A percentile compares a stretch with the other conserved stretches of the same genome.
Conservation (phyloP, 805 yeast species). For the Scheffersomyces coipomensis region DNA sequence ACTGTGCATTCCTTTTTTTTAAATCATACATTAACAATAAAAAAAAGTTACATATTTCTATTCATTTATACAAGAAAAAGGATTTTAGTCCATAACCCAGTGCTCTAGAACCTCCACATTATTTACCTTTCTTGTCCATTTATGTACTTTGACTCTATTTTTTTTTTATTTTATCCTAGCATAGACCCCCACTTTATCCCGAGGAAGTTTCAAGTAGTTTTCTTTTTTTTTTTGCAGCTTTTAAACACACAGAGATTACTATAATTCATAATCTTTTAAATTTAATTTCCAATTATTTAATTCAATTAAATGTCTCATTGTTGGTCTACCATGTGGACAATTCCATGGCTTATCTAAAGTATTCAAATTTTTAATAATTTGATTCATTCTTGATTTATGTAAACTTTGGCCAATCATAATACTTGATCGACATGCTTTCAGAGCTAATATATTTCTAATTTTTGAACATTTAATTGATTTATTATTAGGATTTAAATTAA, state of each 20-base stretch:
- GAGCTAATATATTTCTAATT: conserved; percentile 80
- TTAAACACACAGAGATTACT: background rate
- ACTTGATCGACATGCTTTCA: conserved; percentile 92
- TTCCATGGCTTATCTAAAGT: conserved; percentile 90
- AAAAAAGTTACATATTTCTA: no score
- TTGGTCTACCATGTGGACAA: conserved; percentile 97
- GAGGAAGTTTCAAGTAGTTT: no score
- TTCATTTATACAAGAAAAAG: no score
- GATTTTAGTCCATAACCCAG: no score
- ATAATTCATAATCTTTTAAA: conserved; percentile 14
- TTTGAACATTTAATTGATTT: conserved; percentile 62
- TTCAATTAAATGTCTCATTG: conserved; percentile 85
- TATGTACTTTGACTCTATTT: no score
- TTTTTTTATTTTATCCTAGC: no score
- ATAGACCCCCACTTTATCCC: no score
- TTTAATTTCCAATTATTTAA: conserved; percentile 22
- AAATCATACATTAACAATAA: no score
- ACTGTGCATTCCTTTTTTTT: no score
- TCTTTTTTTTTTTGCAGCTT: background rate
- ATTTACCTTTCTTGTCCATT: no score
- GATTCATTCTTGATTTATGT: conserved; percentile 56
- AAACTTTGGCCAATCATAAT: conserved; percentile 90
- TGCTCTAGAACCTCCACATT: no score
- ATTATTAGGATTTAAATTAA: conserved; percentile 23
- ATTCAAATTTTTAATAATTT: conserved; percentile 66